Conservation (phyloP, 345 rosid genomes). For the Moricandia moricandioides region DNA sequence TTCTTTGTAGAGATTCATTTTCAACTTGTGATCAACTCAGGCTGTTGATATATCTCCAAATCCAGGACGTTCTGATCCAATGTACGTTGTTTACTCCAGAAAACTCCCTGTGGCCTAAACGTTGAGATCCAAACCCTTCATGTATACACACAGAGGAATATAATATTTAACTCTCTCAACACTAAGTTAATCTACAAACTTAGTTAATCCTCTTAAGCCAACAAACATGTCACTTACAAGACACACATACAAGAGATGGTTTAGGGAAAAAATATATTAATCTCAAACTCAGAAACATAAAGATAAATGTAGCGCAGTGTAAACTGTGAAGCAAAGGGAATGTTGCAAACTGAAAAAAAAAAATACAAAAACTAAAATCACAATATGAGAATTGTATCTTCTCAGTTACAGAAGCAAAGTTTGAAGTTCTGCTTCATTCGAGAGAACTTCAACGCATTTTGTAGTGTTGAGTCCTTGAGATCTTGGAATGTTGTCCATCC, state of each 20-base stretch:
- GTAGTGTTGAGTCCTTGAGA: conserved; percentile 67
- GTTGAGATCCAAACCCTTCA: neutral
- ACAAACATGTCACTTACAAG: neutral
- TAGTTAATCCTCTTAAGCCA: neutral
- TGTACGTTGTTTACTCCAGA: conserved; percentile 75
- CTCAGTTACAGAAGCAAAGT: neutral
- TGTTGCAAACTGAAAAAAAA: conserved; percentile 4
- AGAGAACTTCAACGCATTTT: conserved; percentile 64
- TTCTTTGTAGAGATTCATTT: neutral
- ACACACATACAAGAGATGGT: neutral
- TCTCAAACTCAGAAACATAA: neutral
- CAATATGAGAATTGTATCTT: conserved; percentile 13
- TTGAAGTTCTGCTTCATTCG: neutral
- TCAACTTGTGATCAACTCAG: conserved; percentile 41
- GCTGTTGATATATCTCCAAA: conserved; percentile 91
- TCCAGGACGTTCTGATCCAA: conserved; percentile 82
- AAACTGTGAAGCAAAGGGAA: conserved; percentile 15
- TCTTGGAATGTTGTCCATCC: conserved; percentile 60
- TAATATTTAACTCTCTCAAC: neutral
- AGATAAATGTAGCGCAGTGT: conserved; percentile 5
- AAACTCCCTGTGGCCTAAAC: conserved; percentile 50
- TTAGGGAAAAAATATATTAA: neutral
- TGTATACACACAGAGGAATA: neutral
- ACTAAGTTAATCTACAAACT: neutral
- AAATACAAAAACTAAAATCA: conserved; percentile 23